These are phyloP conservation scores for Fusarium paranaense DNA, from an alignment of 2,329 filamentous ascomycete species.

Conservation along the genomic window DNA sequence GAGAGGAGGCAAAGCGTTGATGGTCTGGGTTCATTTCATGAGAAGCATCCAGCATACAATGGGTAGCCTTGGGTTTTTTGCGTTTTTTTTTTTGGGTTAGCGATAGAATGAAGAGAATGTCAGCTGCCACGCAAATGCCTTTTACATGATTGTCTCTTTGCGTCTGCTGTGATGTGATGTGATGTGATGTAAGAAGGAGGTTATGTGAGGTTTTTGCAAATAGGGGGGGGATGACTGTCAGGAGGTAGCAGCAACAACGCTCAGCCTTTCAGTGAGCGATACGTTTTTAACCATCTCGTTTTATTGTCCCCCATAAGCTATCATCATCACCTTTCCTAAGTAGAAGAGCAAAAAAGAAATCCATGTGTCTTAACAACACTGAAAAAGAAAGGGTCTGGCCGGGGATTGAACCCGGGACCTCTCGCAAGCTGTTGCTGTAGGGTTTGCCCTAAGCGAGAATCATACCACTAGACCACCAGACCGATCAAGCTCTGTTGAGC, in stretches of 20 bases:
- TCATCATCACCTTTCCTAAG: not conserved
- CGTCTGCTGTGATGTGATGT: not conserved
- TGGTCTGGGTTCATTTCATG: constrained; percentile 1
- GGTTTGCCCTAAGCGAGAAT: constrained; percentile 1
- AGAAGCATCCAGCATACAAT: constrained; percentile 3
- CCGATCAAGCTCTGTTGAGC: not conserved
- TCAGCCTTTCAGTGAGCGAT: not conserved
- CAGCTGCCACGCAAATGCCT: not conserved
- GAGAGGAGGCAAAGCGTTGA: constrained; percentile 9
- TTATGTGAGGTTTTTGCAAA: not conserved
- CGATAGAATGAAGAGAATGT: constrained; percentile 25
- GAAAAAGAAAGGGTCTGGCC: constrained; percentile 52
- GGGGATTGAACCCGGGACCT: constrained; percentile 61
- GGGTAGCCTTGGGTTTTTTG: constrained; percentile 1
- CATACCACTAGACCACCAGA: constrained; percentile 1
- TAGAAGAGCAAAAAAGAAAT: not conserved
- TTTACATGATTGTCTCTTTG: not conserved
- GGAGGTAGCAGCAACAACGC: not conserved
- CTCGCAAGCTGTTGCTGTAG: constrained; percentile 49
- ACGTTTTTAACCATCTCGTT: not conserved
- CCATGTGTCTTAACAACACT: too few species aligned
- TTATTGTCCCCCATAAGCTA: not conserved
- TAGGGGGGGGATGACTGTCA: not conserved
- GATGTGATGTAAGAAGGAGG: not conserved
- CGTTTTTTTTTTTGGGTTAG: constrained; percentile 9